Conservation (phyloP, 371 early-diverging fungal genomes). For the Chytridium lagenaria region DNA sequence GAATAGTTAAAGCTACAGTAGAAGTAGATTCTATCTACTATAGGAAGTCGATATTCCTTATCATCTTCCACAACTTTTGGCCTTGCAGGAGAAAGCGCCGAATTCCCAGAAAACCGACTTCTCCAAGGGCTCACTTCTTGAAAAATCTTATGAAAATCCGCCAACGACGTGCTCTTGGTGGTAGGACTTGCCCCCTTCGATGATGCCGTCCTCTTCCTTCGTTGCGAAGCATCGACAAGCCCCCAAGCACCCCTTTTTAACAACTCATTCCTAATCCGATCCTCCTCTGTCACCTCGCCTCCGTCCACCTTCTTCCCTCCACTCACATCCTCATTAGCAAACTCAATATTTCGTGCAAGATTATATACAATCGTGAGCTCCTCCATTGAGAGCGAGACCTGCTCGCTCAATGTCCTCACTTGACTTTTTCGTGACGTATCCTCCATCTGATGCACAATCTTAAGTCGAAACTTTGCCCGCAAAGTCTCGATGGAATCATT, state of each 20-base stretch:
- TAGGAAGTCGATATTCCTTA: constrained; percentile 39
- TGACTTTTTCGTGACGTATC: constrained; percentile 56
- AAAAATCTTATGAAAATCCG: constrained; percentile 44
- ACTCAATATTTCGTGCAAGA: constrained; percentile 50
- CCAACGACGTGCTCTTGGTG: constrained; percentile 36
- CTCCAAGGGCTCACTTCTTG: constrained; percentile 19
- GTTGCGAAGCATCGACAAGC: constrained; percentile 29
- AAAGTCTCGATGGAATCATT: constrained; percentile 51
- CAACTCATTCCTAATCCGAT: constrained; percentile 34
- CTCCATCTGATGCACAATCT: constrained; percentile 60
- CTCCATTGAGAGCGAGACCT: constrained; percentile 53
- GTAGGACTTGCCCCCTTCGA: not conserved
- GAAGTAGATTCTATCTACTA: constrained; percentile 57
- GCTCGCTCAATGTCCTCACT: constrained; percentile 55
- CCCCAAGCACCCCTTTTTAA: constrained; percentile 55
- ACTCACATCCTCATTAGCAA: constrained; percentile 51
- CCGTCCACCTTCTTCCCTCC: constrained; percentile 29
- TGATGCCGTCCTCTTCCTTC: not conserved
- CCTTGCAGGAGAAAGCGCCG: not conserved
- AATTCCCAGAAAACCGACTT: not conserved
- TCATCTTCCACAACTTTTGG: not conserved
- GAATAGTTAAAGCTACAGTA: constrained; percentile 60
- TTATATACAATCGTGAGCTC: constrained; percentile 57
- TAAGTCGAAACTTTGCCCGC: constrained; percentile 49
- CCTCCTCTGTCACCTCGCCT: constrained; percentile 43